Base-by-base conservation (phyloP, 1,284 basidiomycete genomes). In the Laetiporus sulphureus region DNA sequence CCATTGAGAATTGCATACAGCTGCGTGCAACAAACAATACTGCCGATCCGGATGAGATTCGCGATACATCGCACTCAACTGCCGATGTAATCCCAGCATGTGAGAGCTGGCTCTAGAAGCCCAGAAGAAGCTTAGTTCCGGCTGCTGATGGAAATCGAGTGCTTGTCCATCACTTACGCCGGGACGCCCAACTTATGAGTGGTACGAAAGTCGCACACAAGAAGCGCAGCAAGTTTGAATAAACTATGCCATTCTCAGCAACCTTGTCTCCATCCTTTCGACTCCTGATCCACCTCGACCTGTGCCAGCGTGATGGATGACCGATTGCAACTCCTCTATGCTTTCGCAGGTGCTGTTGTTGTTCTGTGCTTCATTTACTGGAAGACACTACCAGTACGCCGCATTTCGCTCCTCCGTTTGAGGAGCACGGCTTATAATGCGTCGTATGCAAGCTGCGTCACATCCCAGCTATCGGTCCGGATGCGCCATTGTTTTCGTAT, bases 341-440 rank as follows among this genome's bases (percentile, higher is more conserved):
- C 22, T 3, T 25, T 32, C 3, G 18, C 20, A 10, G 38, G 37
- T 12, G 11, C 21, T 19, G 15, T 33, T 15, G n/a, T 19, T 20
- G n/a, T 25, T 5, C 15, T 40, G 3, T 31, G 23, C 22, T n/a
- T 40, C 38, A n/a, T 40, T 12, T 40, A 40, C 20, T 32, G 38
- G 38, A 40, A 16, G 12, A 33, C 38, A 32, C 30, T 32, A 12
- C 30, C 38, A 5, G 38, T 40, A 5, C 8, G 38, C n/a, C n/a
- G n/a, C n/a, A n/a, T n/a, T n/a, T n/a, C n/a, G n/a, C n/a, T n/a
- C n/a, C n/a, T n/a, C n/a, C n/a, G n/a, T n/a, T n/a, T n/a, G n/a
- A n/a, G n/a, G n/a, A n/a, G n/a, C n/a, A n/a, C n/a, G n/a, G n/a
- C n/a, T n/a, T n/a, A n/a, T n/a, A n/a, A n/a, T n/a, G n/a, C n/a